phyloP scores from a whole-genome alignment of 192 early-diverging fungal genomes.

The Backusella morwellensis region DNA sequence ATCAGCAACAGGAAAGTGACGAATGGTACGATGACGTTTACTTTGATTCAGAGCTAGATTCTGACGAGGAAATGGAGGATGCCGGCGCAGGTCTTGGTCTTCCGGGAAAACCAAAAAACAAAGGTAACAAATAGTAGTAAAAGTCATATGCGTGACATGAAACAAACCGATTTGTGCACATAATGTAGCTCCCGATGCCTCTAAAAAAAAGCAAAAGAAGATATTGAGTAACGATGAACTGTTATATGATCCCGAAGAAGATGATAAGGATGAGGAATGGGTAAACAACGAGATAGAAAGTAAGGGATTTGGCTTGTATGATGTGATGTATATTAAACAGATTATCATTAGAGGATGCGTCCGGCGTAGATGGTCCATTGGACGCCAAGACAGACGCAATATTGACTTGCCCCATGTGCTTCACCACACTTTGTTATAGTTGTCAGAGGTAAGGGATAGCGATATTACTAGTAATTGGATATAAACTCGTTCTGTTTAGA shows the following conservation, averaged over 20 bases:
- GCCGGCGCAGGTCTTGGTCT: constrained; percentile 24
- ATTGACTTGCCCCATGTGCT: constrained; percentile 61
- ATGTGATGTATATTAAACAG: neutral
- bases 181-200: neutral
- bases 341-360: constrained; percentile 29
- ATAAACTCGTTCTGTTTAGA: constrained; percentile 21
- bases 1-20: constrained; percentile 1
- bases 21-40: constrained; percentile 53
- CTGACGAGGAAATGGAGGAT: constrained; percentile 23
- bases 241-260: constrained; percentile 54
- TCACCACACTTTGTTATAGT: constrained; percentile 55
- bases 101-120: neutral
- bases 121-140: neutral
- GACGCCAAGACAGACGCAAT: constrained; percentile 50
- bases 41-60: constrained; percentile 42
- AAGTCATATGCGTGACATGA: constrained; percentile 14
- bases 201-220: constrained; percentile 22
- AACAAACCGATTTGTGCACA: neutral
- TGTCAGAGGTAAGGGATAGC: constrained; percentile 51
- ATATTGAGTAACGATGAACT: constrained; percentile 47
- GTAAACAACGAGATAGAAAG: constrained; percentile 48
- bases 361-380: constrained; percentile 13
- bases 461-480: neutral
- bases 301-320: constrained; percentile 15
- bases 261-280: constrained; percentile 56